Percentiles rank a stretch among this genome's conserved stretches.
These are phyloP conservation scores for Fraxinus pennsylvanica DNA, from an alignment of 257 asterid genomes.

Conservation along the genomic window DNA sequence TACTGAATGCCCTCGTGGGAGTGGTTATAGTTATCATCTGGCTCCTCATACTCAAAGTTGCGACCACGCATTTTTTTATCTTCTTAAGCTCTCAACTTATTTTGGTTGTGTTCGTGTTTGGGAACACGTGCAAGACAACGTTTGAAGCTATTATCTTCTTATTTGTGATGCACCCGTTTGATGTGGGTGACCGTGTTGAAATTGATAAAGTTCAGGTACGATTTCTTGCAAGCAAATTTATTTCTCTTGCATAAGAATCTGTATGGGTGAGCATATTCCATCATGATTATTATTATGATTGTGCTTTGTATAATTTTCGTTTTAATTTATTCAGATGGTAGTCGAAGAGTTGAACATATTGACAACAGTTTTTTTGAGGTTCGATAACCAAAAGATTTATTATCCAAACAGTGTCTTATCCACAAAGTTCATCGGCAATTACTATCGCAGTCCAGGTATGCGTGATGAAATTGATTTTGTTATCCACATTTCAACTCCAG, in stretches of 20 bases:
- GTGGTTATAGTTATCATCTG: too few relatives aligned
- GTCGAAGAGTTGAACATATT: constrained; percentile 96
- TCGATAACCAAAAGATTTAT: constrained; percentile 69
- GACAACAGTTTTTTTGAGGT: constrained; percentile 74
- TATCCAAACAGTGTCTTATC: constrained; percentile 79
- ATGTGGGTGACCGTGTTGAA: too few relatives aligned
- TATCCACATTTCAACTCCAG: constrained; percentile 74
- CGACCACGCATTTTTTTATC: too few relatives aligned
- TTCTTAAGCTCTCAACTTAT: too few relatives aligned
- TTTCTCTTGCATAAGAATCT: background rate
- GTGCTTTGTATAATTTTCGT: background rate
- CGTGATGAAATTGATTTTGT: constrained; percentile 81
- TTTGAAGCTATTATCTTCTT: too few relatives aligned
- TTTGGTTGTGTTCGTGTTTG: too few relatives aligned
- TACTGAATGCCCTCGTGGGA: too few relatives aligned
- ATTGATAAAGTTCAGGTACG: constrained; percentile 64
- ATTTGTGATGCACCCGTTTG: too few relatives aligned
- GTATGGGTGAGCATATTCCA: background rate
- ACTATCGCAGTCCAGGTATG: constrained; percentile 94
- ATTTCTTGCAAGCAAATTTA: background rate
- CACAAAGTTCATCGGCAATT: constrained; percentile 75
- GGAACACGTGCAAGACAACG: too few relatives aligned
- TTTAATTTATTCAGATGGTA: constrained; percentile 60
- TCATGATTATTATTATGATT: background rate
- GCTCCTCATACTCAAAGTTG: too few relatives aligned